Conservation (phyloP, 306 rosid species). For the Quercus wislizeni region DNA sequence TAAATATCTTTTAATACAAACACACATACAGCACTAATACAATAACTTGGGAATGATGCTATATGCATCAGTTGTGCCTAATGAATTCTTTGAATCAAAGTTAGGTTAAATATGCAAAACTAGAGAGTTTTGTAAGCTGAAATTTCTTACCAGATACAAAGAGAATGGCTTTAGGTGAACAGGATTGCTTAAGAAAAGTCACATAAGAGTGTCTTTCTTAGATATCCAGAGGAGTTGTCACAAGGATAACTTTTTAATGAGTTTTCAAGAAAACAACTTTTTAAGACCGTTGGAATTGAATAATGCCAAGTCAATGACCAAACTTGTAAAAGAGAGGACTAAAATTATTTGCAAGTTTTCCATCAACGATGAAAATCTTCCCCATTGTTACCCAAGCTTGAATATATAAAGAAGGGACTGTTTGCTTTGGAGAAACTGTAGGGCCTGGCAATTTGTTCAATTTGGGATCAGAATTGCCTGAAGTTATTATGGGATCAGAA, state of each 20-base stretch:
- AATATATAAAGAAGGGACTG: slow-evolving; percentile 72
- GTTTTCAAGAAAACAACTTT: background rate
- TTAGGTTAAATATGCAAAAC: background rate
- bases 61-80: background rate
- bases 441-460: slow-evolving; percentile 49
- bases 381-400: slow-evolving; percentile 94
- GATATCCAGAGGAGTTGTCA: slow-evolving; percentile 7
- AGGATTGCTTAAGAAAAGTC: background rate
- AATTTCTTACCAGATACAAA: background rate
- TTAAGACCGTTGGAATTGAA: slow-evolving; percentile 4
- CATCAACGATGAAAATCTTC: slow-evolving; percentile 93
- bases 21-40: background rate
- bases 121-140: background rate
- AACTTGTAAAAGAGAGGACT: slow-evolving; percentile 91
- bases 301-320: slow-evolving; percentile 13
- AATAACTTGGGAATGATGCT: too few species aligned
- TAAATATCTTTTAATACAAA: background rate
- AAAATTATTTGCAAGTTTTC: slow-evolving; percentile 78
- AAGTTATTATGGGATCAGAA: slow-evolving; percentile 55
- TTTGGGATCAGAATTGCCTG: slow-evolving; percentile 69
- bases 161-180: background rate
- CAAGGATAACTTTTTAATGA: background rate
- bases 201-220: background rate
- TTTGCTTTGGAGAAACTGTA: slow-evolving; percentile 43
- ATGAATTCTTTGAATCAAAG: background rate